These are phyloP conservation scores for Solanum okadae DNA, from an alignment of 257 asterid genomes.

Conservation along the genomic window DNA sequence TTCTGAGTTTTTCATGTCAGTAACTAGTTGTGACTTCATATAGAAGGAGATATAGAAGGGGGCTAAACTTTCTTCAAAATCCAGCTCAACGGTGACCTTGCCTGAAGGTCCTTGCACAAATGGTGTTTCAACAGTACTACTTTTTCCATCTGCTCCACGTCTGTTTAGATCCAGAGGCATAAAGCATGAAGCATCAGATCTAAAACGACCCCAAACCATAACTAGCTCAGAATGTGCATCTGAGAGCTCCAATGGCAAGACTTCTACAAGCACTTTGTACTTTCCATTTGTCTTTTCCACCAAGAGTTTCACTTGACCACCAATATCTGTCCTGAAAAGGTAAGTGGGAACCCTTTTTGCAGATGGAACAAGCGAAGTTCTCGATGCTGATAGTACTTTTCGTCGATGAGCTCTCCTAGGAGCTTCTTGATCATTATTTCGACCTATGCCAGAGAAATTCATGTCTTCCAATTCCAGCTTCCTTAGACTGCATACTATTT, in stretches of 20 bases:
- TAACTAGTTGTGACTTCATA: slow-evolving; percentile 30
- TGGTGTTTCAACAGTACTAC: slow-evolving; percentile 37
- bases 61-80: slow-evolving; percentile 47
- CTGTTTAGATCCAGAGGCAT: slow-evolving; percentile 37
- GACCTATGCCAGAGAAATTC: neutral
- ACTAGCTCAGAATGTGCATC: slow-evolving; percentile 22
- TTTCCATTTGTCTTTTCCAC: slow-evolving; percentile 34
- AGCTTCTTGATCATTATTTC: slow-evolving; percentile 8
- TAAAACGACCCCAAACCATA: slow-evolving; percentile 70
- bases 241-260: slow-evolving; percentile 24
- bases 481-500: slow-evolving; percentile 11
- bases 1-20: slow-evolving; percentile 18
- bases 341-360: slow-evolving; percentile 29
- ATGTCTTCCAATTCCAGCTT: slow-evolving; percentile 15
- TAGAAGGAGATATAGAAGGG: slow-evolving; percentile 69
- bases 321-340: slow-evolving; percentile 58
- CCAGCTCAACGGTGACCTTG: slow-evolving; percentile 43
- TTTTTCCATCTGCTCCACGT: slow-evolving; percentile 16
- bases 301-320: slow-evolving; percentile 54
- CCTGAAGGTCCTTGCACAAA: slow-evolving; percentile 33
- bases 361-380: slow-evolving; percentile 30
- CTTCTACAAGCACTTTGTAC: slow-evolving; percentile 44
- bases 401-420: slow-evolving; percentile 15
- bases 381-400: slow-evolving; percentile 36
- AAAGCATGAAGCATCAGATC: slow-evolving; percentile 42